Evolutionary conservation across 768 basidiomycete genomes (phyloP).

Genomic region (Wakefieldia striispora): DNA sequence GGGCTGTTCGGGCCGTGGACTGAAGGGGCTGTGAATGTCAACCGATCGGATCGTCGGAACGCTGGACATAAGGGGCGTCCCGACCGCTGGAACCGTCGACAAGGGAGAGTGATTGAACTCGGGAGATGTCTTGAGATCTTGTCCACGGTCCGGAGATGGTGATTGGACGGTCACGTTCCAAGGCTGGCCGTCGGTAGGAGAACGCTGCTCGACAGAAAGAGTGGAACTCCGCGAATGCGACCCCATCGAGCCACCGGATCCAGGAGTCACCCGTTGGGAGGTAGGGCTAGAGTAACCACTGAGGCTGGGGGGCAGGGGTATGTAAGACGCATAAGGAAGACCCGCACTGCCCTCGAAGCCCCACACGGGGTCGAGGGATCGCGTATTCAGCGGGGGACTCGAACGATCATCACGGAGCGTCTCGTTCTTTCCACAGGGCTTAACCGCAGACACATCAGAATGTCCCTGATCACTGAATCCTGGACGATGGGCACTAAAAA

Average conservation of each 20-base stretch:
- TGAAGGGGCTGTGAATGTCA: constrained; percentile 26
- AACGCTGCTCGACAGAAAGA: constrained; percentile 29
- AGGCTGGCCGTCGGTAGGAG: constrained; percentile 17
- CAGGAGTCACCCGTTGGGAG: constrained; percentile 24
- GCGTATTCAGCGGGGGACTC: constrained; percentile 9
- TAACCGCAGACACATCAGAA: background rate
- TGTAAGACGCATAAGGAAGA: constrained; percentile 26
- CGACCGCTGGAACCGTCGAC: constrained; percentile 29
- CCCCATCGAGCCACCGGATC: constrained; percentile 10
- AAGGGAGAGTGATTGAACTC: constrained; percentile 31
- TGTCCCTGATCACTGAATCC: constrained; percentile 7
- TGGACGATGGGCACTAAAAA: constrained; percentile 29
- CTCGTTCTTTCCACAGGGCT: constrained; percentile 2
- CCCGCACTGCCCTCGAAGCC: constrained; percentile 18
- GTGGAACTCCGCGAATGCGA: constrained; percentile 32
- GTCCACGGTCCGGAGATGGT: constrained; percentile 3
- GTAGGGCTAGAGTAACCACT: constrained; percentile 31
- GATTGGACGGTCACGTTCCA: constrained; percentile 11
- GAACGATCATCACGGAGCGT: background rate
- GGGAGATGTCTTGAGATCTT: constrained; percentile 12
- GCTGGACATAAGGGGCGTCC: constrained; percentile 26
- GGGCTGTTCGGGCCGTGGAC: constrained; percentile 26
- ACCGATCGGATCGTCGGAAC: constrained; percentile 10
- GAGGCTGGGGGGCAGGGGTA: constrained; percentile 30
- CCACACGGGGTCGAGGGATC: constrained; percentile 21